Evolutionary conservation across 1,139 yeast genomes (phyloP).

Genomic region (Lizanozyma gosingica): DNA sequence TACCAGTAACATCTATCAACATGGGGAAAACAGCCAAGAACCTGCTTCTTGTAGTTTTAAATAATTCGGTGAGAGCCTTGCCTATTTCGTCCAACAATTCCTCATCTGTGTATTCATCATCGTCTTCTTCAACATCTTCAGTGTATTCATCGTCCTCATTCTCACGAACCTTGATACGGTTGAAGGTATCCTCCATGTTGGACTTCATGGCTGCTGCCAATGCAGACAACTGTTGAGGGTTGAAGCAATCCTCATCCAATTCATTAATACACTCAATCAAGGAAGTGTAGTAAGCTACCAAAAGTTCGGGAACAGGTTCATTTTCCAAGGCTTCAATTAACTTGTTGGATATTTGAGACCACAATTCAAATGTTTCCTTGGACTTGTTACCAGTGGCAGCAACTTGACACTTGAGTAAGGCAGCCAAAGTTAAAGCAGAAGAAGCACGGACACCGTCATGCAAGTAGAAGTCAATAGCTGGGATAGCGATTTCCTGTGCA

Average conservation of each 20-base stretch:
- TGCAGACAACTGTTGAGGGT: slow-evolving; percentile 45
- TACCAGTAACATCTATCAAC: slow-evolving; percentile 45
- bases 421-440: slow-evolving; percentile 78
- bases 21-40: slow-evolving; percentile 61
- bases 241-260: slow-evolving; percentile 55
- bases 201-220: slow-evolving; percentile 54
- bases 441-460: slow-evolving; percentile 93
- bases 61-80: slow-evolving; percentile 65
- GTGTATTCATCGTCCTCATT: slow-evolving; percentile 66
- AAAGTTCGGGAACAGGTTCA: slow-evolving; percentile 81
- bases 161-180: slow-evolving; percentile 64
- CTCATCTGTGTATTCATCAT: slow-evolving; percentile 83
- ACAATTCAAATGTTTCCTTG: slow-evolving; percentile 52
- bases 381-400: slow-evolving; percentile 51
- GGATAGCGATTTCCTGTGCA: slow-evolving; percentile 70
- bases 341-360: slow-evolving; percentile 66
- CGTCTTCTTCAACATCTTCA: slow-evolving; percentile 70
- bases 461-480: slow-evolving; percentile 82
- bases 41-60: slow-evolving; percentile 50
- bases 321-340: slow-evolving; percentile 58
- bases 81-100: slow-evolving; percentile 80
- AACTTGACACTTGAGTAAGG: slow-evolving; percentile 61
- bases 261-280: slow-evolving; percentile 59
- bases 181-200: slow-evolving; percentile 60
- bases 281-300: slow-evolving; percentile 69